Percentiles rank a stretch among this genome's conserved stretches.
Conservation (phyloP, 2,329 filamentous ascomycete genomes). For the Dendryphion nanum region DNA sequence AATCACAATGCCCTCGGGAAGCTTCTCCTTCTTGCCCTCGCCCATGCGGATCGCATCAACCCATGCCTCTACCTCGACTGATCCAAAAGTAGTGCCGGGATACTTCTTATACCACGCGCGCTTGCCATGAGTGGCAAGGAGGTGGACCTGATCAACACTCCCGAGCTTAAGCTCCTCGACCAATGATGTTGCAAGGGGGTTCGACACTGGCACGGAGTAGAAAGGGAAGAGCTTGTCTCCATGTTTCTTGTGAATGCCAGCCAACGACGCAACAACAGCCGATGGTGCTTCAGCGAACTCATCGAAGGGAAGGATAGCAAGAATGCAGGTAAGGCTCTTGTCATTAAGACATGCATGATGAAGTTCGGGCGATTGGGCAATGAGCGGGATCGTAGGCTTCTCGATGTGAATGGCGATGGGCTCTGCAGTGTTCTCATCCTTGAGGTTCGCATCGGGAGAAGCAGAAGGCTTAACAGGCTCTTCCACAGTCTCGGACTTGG, state of each 20-base stretch:
- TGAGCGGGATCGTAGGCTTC: constrained; percentile 61
- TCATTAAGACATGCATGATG: constrained; percentile 69
- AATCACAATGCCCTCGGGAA: no score
- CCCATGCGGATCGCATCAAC: constrained; percentile 89
- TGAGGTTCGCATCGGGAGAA: constrained; percentile 52
- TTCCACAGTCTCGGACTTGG: constrained; percentile 52
- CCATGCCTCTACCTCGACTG: constrained; percentile 73
- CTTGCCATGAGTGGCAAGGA: constrained; percentile 82
- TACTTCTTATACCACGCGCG: constrained; percentile 83
- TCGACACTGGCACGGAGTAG: constrained; percentile 67
- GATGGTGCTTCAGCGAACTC: constrained; percentile 49
- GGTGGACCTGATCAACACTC: constrained; percentile 56
- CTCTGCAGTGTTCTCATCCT: constrained; percentile 44
- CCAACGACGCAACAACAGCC: constrained; percentile 58
- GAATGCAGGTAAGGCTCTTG: constrained; percentile 78
- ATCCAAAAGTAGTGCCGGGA: constrained; percentile 55
- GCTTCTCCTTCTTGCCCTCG: constrained; percentile 74
- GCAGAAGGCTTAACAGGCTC: constrained; percentile 51
- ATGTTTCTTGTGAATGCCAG: constrained; percentile 76
- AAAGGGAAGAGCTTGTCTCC: constrained; percentile 74
- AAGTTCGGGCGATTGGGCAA: constrained; percentile 64
- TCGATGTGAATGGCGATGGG: constrained; percentile 55
- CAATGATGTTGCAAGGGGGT: constrained; percentile 56
- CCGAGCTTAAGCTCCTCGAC: constrained; percentile 62
- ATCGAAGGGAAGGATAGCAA: constrained; percentile 52